Evolutionary conservation across 139 green algal species (phyloP).

Genomic region (Chlamydomonas eustigma): DNA sequence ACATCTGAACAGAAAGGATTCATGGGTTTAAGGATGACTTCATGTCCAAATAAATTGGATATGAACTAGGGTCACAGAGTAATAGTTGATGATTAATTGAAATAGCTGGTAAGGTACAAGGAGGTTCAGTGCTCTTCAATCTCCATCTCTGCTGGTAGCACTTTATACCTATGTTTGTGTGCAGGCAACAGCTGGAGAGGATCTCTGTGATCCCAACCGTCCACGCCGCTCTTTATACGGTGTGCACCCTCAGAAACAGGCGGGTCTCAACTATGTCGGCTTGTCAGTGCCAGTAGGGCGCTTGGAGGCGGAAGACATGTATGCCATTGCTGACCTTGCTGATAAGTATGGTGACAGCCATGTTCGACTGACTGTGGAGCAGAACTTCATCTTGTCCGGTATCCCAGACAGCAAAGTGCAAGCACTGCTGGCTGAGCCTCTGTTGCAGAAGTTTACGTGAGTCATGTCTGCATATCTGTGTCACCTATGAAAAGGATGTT

Average conservation of each 20-base stretch:
- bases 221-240: slow-evolving; percentile 79
- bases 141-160: too few relatives aligned
- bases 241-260: slow-evolving; percentile 90
- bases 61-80: too few relatives aligned
- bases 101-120: too few relatives aligned
- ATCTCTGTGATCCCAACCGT: slow-evolving; percentile 40
- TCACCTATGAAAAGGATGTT: background rate
- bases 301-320: slow-evolving; percentile 39
- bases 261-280: slow-evolving; percentile 63
- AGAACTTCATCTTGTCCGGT: slow-evolving; percentile 93
- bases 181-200: background rate
- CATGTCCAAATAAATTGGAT: too few relatives aligned
- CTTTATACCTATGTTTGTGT: too few relatives aligned
- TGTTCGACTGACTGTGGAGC: slow-evolving; percentile 86
- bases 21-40: too few relatives aligned
- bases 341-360: slow-evolving; percentile 84
- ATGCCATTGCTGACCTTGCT: slow-evolving; percentile 17
- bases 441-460: slow-evolving; percentile 41
- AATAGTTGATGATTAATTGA: too few relatives aligned
- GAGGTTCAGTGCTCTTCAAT: too few relatives aligned
- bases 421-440: slow-evolving; percentile 78
- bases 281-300: slow-evolving; percentile 80
- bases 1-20: too few relatives aligned
- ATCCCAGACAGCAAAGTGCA: slow-evolving; percentile 80
- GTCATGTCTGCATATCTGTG: background rate